Base-by-base conservation (phyloP, 179 eudicot genomes). In the Drosera spatulata region DNA sequence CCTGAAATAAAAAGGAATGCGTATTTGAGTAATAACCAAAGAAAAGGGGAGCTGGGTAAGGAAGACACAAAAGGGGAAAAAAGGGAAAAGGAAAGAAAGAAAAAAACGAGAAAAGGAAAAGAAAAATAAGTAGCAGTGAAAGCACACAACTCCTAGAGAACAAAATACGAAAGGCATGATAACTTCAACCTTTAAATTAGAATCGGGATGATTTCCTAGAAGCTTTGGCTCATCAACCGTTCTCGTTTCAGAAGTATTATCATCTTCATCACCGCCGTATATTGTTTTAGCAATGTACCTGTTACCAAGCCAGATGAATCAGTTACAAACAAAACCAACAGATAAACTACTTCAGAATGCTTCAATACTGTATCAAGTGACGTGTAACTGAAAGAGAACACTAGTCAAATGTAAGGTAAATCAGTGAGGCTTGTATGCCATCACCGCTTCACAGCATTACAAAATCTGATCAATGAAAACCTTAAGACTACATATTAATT, bases 241-340 rank as follows among this genome's bases (percentile, higher is more conserved):
- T 39, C 48, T 50, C 41, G 59, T 72, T 53, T 80, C 77, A 64
- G 80, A 66, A 77, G 53, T 50, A 41, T 59, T 79, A 48, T 85
- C 97, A 0, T 93, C 99, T n/a, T 90, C 94, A 53, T 90, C 95
- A 33, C 85, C 97, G 9, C 87, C 88, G 71, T 80, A 81, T 61
- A 89, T 73, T 39, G 94, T 86, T 69, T 82, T 86, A 54, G 97
- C 97, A 60, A 93, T 90, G 69, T 82, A 86, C 87, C 99, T 93
- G 75, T 50, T 61, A 59, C 42, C 65, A 70, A 44, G 53, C 52
- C 33, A 57, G 50, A 73, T 43, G 58, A 39, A 55, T 45, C 39
- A 37, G 40, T 61, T 42, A 56, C 12, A 59, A 44, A 52, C 11
- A 7, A 53, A 69, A 69, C 48, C 56, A 62, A 59, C 37, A 54